phyloP scores from a whole-genome alignment of 768 basidiomycete genomes.

The Mycena galopus region DNA sequence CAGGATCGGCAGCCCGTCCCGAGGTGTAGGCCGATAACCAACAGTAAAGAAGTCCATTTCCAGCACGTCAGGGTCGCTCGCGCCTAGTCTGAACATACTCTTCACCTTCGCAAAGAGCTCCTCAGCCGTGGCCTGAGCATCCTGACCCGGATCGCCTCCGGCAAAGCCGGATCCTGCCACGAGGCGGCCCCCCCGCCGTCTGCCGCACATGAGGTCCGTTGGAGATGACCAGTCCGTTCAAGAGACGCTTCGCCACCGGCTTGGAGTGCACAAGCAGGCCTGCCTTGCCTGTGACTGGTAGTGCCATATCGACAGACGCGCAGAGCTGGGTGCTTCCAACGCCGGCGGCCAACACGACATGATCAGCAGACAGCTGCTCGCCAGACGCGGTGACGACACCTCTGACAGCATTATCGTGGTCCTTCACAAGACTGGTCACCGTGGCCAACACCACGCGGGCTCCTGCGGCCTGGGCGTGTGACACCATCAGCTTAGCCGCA shows the following conservation, averaged over 20 bases:
- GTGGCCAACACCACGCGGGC: neutral
- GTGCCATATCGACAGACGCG: neutral
- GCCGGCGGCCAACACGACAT: neutral
- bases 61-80: neutral
- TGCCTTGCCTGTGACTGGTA: neutral
- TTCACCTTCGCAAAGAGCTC: neutral
- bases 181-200: neutral
- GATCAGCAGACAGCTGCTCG: neutral
- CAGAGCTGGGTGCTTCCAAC: neutral
- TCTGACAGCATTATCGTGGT: neutral
- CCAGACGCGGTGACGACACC: neutral
- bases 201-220: neutral
- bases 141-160: neutral
- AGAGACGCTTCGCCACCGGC: neutral
- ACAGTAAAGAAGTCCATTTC: neutral
- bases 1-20: neutral
- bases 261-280: neutral
- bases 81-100: neutral
- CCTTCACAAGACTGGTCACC: neutral
- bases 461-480: neutral
- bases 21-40: neutral
- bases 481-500: neutral
- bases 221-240: neutral
- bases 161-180: neutral
- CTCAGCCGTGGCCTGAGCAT: neutral